Conservation (phyloP, 139 green algal genomes). For the Coelastrella sp. region DNA sequence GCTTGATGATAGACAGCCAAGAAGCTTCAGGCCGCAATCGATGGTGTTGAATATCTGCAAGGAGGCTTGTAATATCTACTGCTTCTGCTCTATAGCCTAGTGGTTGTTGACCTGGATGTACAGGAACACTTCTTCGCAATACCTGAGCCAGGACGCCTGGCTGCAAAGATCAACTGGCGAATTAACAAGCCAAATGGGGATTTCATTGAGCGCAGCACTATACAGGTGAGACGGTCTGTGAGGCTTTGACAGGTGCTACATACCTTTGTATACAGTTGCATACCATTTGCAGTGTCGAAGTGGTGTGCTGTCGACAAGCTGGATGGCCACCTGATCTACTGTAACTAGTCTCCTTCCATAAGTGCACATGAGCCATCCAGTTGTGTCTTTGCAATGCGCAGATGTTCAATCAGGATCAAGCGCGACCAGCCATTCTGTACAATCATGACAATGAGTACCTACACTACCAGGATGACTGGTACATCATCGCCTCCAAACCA, state of each 20-base stretch:
- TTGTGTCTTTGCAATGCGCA: neutral
- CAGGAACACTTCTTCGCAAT: conserved; percentile 72
- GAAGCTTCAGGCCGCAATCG: too few relatives aligned
- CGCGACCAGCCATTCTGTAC: conserved; percentile 66
- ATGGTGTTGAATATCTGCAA: too few relatives aligned
- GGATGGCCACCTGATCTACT: too few relatives aligned
- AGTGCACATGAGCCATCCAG: too few relatives aligned
- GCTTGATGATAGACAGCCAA: too few relatives aligned
- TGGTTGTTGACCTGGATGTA: neutral
- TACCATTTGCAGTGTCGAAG: too few relatives aligned
- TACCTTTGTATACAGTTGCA: neutral
- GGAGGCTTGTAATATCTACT: too few relatives aligned
- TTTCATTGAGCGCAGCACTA: conserved; percentile 81
- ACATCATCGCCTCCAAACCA: conserved; percentile 80
- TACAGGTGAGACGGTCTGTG: conserved; percentile 75
- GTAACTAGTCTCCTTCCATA: too few relatives aligned
- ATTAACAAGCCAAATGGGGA: conserved; percentile 70
- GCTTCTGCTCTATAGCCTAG: too few relatives aligned
- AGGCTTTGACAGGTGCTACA: neutral
- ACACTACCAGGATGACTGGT: conserved; percentile 93
- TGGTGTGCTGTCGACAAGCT: too few relatives aligned
- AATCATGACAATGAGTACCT: conserved; percentile 89
- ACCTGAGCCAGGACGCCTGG: conserved; percentile 63
- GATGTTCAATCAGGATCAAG: conserved; percentile 53
- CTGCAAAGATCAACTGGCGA: conserved; percentile 85